Conservation (phyloP, 441 rosid genomes). For the Jatropha multifida region DNA sequence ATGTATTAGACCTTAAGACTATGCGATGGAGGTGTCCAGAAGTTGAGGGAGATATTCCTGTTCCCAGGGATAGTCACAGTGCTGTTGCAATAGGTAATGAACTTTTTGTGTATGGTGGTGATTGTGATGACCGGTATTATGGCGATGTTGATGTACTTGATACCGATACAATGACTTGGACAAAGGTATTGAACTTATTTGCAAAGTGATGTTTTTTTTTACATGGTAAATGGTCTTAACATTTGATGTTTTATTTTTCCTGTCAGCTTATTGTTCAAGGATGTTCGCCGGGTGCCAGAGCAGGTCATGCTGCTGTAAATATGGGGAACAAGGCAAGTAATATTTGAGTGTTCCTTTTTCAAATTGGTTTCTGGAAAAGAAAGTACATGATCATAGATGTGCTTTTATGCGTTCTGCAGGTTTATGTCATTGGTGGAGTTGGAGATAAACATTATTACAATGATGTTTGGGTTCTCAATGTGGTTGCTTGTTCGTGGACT, state of each 20-base stretch:
- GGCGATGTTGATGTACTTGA: slow-evolving; percentile 66
- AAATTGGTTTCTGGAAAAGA: neutral
- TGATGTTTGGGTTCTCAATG: slow-evolving; percentile 68
- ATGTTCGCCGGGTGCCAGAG: slow-evolving; percentile 58
- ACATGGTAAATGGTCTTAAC: slow-evolving; percentile 3
- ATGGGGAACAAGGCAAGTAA: slow-evolving; percentile 55
- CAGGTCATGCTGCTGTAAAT: slow-evolving; percentile 68
- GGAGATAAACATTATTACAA: slow-evolving; percentile 69
- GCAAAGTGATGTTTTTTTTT: neutral
- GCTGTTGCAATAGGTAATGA: slow-evolving; percentile 48
- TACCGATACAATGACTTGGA: slow-evolving; percentile 52
- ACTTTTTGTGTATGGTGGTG: slow-evolving; percentile 68
- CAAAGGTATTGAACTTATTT: slow-evolving; percentile 38
- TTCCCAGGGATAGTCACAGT: slow-evolving; percentile 71
- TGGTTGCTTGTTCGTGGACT: slow-evolving; percentile 43
- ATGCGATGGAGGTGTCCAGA: slow-evolving; percentile 66
- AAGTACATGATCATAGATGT: neutral
- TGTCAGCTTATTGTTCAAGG: slow-evolving; percentile 55
- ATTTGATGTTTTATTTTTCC: slow-evolving; percentile 3
- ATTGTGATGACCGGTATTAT: slow-evolving; percentile 64
- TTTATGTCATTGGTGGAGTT: slow-evolving; percentile 67
- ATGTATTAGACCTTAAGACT: slow-evolving; percentile 53
- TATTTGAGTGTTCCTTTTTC: neutral
- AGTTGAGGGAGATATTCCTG: slow-evolving; percentile 55
- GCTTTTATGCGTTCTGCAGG: slow-evolving; percentile 33